Conservation (phyloP, 2,329 filamentous ascomycete genomes). For the Alternaria arbusti region DNA sequence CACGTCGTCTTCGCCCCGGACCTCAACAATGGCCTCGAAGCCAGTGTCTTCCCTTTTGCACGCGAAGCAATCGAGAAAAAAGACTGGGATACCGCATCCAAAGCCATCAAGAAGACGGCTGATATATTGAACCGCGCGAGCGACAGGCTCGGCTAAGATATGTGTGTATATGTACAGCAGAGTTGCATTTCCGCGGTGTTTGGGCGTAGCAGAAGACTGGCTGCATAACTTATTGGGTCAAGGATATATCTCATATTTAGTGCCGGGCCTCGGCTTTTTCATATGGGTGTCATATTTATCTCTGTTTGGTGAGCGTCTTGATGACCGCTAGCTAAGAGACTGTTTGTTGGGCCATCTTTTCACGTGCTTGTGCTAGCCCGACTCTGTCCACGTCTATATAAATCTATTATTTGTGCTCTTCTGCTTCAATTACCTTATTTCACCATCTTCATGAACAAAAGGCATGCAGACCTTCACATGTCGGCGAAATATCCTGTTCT, state of each 20-base stretch:
- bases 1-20: slow-evolving; percentile 89
- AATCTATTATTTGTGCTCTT: not conserved
- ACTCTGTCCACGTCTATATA: not conserved
- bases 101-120: slow-evolving; percentile 74
- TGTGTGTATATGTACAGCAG: not conserved
- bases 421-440: not conserved
- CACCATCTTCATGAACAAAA: not conserved
- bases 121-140: slow-evolving; percentile 69
- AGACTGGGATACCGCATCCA: slow-evolving; percentile 73
- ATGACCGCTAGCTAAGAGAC: not conserved
- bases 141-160: slow-evolving; percentile 46
- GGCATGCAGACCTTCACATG: no score
- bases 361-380: not conserved
- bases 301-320: not conserved
- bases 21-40: slow-evolving; percentile 72
- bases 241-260: not conserved
- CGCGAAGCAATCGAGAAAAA: slow-evolving; percentile 76
- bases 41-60: slow-evolving; percentile 79
- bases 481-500: no score
- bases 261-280: not conserved
- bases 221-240: not conserved
- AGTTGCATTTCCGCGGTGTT: not conserved
- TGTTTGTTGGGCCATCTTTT: not conserved
- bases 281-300: not conserved
- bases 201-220: not conserved